Conservation (phyloP, 257 asterid genomes). For the Coffea canephora region DNA sequence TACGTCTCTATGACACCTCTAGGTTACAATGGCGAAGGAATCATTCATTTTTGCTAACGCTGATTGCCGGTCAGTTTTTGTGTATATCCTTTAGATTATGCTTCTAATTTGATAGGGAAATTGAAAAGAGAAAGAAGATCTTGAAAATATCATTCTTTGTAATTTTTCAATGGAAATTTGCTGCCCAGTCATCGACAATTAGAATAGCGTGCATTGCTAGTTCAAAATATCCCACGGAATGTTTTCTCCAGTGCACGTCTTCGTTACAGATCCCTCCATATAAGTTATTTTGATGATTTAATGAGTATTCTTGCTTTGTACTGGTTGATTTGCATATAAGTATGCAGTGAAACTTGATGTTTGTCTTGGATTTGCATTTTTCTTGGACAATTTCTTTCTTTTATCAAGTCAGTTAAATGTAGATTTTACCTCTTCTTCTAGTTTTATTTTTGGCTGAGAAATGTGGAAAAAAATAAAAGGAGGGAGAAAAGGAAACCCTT, state of each 20-base stretch:
- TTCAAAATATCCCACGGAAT: neutral
- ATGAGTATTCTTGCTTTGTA: neutral
- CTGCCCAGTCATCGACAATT: neutral
- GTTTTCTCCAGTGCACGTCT: neutral
- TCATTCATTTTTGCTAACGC: neutral
- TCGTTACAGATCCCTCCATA: neutral
- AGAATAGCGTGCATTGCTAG: neutral
- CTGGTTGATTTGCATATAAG: neutral
- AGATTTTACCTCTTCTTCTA: no score
- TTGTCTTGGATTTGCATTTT: no score
- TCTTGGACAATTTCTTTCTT: no score
- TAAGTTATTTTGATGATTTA: neutral
- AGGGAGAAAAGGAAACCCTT: no score
- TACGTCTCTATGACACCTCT: conserved; percentile 29
- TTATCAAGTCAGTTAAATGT: no score
- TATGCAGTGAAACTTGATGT: no score
- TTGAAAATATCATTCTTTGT: neutral
- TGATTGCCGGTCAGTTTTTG: neutral
- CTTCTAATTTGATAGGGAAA: conserved; percentile 3
- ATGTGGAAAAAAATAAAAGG: no score
- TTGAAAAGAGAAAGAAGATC: neutral
- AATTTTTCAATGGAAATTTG: neutral
- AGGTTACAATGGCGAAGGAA: neutral
- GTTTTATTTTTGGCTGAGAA: no score
- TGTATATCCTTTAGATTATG: neutral